A percentile compares a stretch with the other conserved stretches of the same genome.
phyloP scores from a whole-genome alignment of 257 asterid species.

The Solanum raphanifolium region DNA sequence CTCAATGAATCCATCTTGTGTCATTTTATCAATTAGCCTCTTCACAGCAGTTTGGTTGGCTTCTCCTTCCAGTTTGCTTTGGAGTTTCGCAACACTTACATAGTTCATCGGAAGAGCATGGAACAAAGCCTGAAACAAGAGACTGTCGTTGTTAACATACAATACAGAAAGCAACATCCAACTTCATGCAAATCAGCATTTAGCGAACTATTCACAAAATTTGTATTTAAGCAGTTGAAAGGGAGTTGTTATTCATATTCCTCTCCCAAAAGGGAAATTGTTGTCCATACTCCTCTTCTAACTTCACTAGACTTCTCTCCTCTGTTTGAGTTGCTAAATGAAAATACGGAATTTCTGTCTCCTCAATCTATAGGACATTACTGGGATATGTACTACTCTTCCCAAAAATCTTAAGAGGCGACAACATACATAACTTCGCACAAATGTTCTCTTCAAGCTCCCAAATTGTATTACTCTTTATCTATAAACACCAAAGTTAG shows the following conservation, averaged over 20 bases:
- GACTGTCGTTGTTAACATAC: background rate
- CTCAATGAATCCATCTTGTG: constrained; percentile 72
- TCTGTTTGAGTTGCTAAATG: background rate
- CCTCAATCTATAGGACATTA: background rate
- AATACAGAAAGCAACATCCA: background rate
- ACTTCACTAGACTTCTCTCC: background rate
- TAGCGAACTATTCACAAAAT: background rate
- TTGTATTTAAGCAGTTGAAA: background rate
- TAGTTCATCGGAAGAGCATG: constrained; percentile 80
- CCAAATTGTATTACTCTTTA: background rate
- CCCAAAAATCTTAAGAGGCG: background rate
- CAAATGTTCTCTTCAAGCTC: background rate
- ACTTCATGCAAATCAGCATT: background rate
- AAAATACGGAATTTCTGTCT: background rate
- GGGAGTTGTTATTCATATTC: background rate
- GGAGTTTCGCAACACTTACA: constrained; percentile 60
- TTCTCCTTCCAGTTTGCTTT: constrained; percentile 64
- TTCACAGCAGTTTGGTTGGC: constrained; percentile 50
- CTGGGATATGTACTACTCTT: background rate
- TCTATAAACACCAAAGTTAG: background rate
- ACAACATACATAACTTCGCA: background rate
- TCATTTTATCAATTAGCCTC: constrained; percentile 79
- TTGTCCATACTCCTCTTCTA: background rate
- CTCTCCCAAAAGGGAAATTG: background rate
- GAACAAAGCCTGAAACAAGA: constrained; percentile 60